Percentiles rank a stretch among this genome's conserved stretches.
Evolutionary conservation across 2,329 filamentous ascomycete species (phyloP).

Genomic region (Parascedosporium putredinis): DNA sequence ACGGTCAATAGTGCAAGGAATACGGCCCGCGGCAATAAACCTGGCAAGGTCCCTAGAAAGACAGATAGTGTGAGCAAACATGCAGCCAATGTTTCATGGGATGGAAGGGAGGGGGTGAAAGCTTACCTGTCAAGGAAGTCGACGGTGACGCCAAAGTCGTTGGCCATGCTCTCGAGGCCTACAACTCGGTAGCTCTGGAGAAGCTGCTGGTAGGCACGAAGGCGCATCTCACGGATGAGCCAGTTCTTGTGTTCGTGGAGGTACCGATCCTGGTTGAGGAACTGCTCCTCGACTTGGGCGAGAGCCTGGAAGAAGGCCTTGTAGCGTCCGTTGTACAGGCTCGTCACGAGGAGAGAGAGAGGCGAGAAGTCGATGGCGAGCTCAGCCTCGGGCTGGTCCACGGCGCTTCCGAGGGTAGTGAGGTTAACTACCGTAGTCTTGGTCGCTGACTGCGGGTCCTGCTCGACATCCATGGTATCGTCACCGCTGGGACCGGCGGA

Average conservation of each 20-base stretch:
- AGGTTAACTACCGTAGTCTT: constrained; percentile 70
- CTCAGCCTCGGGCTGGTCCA: constrained; percentile 68
- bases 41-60: constrained; percentile 72
- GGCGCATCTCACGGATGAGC: constrained; percentile 97
- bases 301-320: constrained; percentile 86
- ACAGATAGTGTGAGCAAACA: constrained; percentile 1
- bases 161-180: constrained; percentile 93
- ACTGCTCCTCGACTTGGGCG: constrained; percentile 82
- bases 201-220: constrained; percentile 92
- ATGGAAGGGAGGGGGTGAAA: background rate
- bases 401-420: constrained; percentile 64
- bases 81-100: background rate
- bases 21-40: constrained; percentile 90
- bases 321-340: constrained; percentile 89
- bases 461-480: constrained; percentile 60
- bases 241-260: constrained; percentile 91
- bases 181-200: constrained; percentile 96
- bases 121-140: constrained; percentile 88
- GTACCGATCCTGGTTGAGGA: constrained; percentile 89
- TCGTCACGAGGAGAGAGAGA: constrained; percentile 77
- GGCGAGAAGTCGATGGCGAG: constrained; percentile 79
- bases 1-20: constrained; percentile 94
- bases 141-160: constrained; percentile 91
- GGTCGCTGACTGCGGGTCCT: constrained; percentile 38
- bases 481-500: constrained; percentile 76